phyloP scores from a whole-genome alignment of 2,329 filamentous ascomycete genomes.

The Cladophialophora immunda region DNA sequence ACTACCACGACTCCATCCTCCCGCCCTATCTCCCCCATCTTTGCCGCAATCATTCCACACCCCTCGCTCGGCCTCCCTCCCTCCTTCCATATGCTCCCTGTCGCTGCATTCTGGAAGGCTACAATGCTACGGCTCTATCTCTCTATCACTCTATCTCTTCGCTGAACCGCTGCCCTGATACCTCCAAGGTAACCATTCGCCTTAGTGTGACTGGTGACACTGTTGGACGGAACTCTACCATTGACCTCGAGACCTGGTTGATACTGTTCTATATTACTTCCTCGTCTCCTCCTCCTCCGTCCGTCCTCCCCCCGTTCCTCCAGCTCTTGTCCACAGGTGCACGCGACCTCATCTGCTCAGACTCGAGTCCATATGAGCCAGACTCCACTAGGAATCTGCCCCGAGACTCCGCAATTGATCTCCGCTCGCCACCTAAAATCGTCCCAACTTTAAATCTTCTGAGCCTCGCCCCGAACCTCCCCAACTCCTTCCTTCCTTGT shows the following conservation, averaged over 20 bases:
- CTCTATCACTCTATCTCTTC: slow-evolving; percentile 23
- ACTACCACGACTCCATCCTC: slow-evolving; percentile 8
- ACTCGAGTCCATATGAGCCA: slow-evolving; percentile 1
- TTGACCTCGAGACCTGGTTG: neutral
- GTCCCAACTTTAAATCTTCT: slow-evolving; percentile 19
- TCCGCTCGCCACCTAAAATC: slow-evolving; percentile 24
- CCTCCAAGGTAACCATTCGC: slow-evolving; percentile 30
- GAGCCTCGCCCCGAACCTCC: slow-evolving; percentile 18
- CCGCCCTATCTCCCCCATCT: neutral
- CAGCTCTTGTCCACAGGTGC: slow-evolving; percentile 16
- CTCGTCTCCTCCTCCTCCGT: slow-evolving; percentile 17
- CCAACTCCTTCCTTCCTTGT: neutral
- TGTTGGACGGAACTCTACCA: slow-evolving; percentile 20
- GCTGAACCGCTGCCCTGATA: slow-evolving; percentile 27
- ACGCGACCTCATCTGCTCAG: slow-evolving; percentile 28
- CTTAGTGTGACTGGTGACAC: slow-evolving; percentile 21
- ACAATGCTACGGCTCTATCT: slow-evolving; percentile 38
- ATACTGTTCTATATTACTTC: slow-evolving; percentile 15
- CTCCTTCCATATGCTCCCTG: slow-evolving; percentile 14
- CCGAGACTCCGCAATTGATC: slow-evolving; percentile 26
- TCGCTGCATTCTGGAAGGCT: slow-evolving; percentile 27
- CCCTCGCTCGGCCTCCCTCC: neutral
- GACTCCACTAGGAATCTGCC: slow-evolving; percentile 32
- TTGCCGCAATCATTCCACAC: slow-evolving; percentile 6
- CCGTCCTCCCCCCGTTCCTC: slow-evolving; percentile 11